Percentiles rank a stretch among this genome's conserved stretches.
Conservation (phyloP, 208 protist genomes). For the Leishmania martiniquensis region DNA sequence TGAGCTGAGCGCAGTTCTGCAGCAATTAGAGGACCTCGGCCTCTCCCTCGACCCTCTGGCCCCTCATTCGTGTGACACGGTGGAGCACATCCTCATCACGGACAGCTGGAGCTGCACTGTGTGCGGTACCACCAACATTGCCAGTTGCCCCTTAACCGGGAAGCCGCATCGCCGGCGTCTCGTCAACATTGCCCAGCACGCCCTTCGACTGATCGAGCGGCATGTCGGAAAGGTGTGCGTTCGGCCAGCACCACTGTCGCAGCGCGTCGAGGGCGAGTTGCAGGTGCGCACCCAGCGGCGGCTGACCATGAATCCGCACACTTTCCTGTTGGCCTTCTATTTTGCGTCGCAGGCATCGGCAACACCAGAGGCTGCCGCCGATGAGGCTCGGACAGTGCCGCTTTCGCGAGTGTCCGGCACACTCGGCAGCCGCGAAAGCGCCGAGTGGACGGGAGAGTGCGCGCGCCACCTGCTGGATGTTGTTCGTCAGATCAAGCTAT, state of each 20-base stretch:
- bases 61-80: conserved; percentile 33
- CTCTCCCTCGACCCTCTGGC: conserved; percentile 43
- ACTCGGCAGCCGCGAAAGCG: neutral
- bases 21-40: conserved; percentile 55
- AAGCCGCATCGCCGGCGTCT: conserved; percentile 73
- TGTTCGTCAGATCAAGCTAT: conserved; percentile 53
- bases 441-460: conserved; percentile 47
- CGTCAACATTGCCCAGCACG: conserved; percentile 58
- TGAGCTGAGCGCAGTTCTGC: conserved; percentile 37
- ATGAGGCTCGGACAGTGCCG: neutral
- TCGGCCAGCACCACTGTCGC: conserved; percentile 50
- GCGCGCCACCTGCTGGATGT: conserved; percentile 70
- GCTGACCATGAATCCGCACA: conserved; percentile 70
- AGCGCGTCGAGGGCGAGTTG: conserved; percentile 61
- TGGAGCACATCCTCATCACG: conserved; percentile 80
- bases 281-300: conserved; percentile 63
- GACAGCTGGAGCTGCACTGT: conserved; percentile 65
- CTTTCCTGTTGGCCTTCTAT: conserved; percentile 75
- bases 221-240: conserved; percentile 54
- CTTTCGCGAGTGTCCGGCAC: neutral
- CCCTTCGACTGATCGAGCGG: conserved; percentile 60
- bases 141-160: conserved; percentile 56
- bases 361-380: neutral
- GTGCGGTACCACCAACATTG: conserved; percentile 39
- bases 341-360: conserved; percentile 41